Conservation (phyloP, 495 filamentous ascomycete species). For the Staphylotrichum longicolle region DNA sequence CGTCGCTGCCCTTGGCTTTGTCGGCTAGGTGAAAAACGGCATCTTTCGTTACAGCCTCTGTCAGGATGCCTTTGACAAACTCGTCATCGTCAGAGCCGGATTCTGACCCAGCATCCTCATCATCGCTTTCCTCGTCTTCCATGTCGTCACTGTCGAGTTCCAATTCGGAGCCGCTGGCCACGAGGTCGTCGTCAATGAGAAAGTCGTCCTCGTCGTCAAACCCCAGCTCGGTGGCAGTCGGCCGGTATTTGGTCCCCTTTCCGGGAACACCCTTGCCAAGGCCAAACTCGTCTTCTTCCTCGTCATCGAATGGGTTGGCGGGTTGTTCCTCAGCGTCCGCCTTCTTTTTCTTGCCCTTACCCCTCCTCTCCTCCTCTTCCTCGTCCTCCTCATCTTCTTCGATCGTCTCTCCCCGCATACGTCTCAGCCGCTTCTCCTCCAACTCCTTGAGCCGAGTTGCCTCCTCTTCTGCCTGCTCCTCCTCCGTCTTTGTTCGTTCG, state of each 20-base stretch:
- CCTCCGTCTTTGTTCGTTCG: constrained; percentile 84
- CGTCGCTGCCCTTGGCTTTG: constrained; percentile 34
- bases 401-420: constrained; percentile 68
- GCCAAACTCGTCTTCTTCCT: constrained; percentile 54
- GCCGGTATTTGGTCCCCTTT: constrained; percentile 49
- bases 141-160: constrained; percentile 56
- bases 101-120: constrained; percentile 32
- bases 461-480: constrained; percentile 77
- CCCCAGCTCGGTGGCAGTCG: constrained; percentile 48
- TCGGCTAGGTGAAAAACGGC: constrained; percentile 41
- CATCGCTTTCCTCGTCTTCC: constrained; percentile 54
- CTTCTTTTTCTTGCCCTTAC: constrained; percentile 43
- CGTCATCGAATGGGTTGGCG: constrained; percentile 36
- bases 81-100: constrained; percentile 53
- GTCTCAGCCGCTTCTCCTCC: constrained; percentile 68
- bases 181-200: constrained; percentile 78
- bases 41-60: constrained; percentile 49
- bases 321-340: constrained; percentile 28
- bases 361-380: constrained; percentile 38
- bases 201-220: constrained; percentile 95
- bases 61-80: constrained; percentile 63
- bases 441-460: constrained; percentile 70
- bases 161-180: constrained; percentile 64
- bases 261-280: constrained; percentile 57
- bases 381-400: constrained; percentile 52